Conservation (phyloP, 2,329 filamentous ascomycete genomes). For the Ophiocordyceps camponoti-floridani region DNA sequence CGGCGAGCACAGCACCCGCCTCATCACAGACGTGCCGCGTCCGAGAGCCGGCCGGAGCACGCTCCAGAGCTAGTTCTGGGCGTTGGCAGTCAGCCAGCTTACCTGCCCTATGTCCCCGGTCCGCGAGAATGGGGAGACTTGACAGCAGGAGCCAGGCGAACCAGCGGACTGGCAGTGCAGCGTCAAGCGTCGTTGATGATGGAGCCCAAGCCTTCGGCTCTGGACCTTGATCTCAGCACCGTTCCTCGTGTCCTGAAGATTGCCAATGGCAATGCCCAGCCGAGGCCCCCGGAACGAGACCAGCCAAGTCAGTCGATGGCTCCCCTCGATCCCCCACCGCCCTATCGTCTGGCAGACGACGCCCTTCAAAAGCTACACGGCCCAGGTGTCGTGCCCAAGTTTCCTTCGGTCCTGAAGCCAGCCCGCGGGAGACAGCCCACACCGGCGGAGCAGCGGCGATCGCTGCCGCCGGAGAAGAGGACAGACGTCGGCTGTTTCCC, state of each 20-base stretch:
- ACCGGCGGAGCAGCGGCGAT: neutral
- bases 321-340: neutral
- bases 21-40: no score
- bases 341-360: neutral
- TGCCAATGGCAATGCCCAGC: neutral
- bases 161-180: constrained; percentile 6
- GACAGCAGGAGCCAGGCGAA: constrained; percentile 1
- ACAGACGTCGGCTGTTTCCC: neutral
- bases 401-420: constrained; percentile 6
- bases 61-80: neutral
- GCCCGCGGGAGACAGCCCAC: constrained; percentile 2
- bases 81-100: neutral
- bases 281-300: neutral
- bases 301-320: constrained; percentile 5
- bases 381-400: constrained; percentile 1
- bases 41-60: neutral
- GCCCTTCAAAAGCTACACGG: neutral
- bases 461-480: neutral
- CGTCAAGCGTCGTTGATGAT: constrained; percentile 9
- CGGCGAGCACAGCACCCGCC: no score
- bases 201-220: constrained; percentile 5
- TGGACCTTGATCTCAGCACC: constrained; percentile 6
- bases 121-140: neutral
- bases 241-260: constrained; percentile 6
- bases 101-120: constrained; percentile 4